Evolutionary conservation across 1,284 basidiomycete genomes (phyloP).

Genomic region (Pisolithus thermaeus): DNA sequence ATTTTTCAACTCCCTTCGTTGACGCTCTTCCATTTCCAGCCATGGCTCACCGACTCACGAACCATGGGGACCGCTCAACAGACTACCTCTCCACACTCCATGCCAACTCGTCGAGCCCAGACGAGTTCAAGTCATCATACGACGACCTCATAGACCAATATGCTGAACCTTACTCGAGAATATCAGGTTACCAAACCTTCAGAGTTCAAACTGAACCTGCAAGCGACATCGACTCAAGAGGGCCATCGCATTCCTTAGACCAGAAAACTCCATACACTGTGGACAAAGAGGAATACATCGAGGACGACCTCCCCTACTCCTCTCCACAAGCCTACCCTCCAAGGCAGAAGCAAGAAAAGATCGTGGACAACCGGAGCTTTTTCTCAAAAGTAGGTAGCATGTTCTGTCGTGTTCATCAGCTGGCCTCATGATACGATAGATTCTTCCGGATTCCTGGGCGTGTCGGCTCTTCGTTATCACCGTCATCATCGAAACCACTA

Average conservation of each 20-base stretch:
- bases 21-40: constrained; percentile 21
- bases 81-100: constrained; percentile 28
- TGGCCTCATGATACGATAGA: constrained; percentile 32
- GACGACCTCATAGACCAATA: constrained; percentile 75
- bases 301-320: constrained; percentile 33
- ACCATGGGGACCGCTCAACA: constrained; percentile 29
- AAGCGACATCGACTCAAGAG: constrained; percentile 32
- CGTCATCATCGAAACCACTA: constrained; percentile 75
- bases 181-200: constrained; percentile 51
- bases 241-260: constrained; percentile 42
- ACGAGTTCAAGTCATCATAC: constrained; percentile 60
- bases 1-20: constrained; percentile 4
- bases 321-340: constrained; percentile 52
- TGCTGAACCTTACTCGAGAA: constrained; percentile 49
- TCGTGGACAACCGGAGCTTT: constrained; percentile 38
- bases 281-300: constrained; percentile 33
- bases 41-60: constrained; percentile 36
- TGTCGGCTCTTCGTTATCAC: constrained; percentile 75
- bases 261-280: constrained; percentile 42
- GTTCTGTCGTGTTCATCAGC: not conserved
- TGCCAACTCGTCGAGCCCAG: constrained; percentile 23
- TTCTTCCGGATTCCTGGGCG: constrained; percentile 73
- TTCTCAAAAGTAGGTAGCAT: constrained; percentile 49
- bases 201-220: constrained; percentile 40
- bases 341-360: constrained; percentile 32